Conservation (phyloP, 2,329 filamentous ascomycete genomes). For the Zymoseptoria passerinii region DNA sequence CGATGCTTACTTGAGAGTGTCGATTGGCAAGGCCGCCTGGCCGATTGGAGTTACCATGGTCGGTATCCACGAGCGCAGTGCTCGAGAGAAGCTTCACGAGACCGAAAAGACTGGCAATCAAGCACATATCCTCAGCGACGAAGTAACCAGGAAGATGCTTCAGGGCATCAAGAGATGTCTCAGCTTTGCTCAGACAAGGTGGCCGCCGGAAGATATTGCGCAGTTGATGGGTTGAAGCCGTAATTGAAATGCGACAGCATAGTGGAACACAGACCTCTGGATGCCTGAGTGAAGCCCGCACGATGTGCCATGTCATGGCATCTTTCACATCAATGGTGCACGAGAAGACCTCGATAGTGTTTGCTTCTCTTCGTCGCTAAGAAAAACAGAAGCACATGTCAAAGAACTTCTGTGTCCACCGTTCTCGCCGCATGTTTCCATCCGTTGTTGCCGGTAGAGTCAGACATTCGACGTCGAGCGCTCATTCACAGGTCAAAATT, state of each 20-base stretch:
- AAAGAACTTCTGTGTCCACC: too few relatives aligned
- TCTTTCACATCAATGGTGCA: neutral
- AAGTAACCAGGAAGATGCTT: conserved; percentile 87
- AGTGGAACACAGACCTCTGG: neutral
- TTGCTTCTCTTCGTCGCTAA: too few relatives aligned
- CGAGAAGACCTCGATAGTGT: too few relatives aligned
- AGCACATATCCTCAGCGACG: conserved; percentile 95
- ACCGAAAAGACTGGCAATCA: conserved; percentile 51
- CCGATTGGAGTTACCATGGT: conserved; percentile 99
- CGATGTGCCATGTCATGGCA: neutral
- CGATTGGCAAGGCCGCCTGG: conserved; percentile 70
- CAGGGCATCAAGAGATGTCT: conserved; percentile 97
- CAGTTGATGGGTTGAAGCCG: conserved; percentile 76
- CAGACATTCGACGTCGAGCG: too few relatives aligned
- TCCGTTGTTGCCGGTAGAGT: too few relatives aligned
- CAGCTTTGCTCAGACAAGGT: conserved; percentile 92
- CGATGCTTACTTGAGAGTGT: conserved; percentile 83
- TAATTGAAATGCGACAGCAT: neutral
- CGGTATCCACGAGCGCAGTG: conserved; percentile 94
- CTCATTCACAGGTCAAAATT: too few relatives aligned
- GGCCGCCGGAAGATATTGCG: conserved; percentile 84
- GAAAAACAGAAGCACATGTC: too few relatives aligned
- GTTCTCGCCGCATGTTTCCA: too few relatives aligned
- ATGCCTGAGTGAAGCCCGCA: neutral
- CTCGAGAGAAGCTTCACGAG: conserved; percentile 88